These are phyloP conservation scores for Trypanosomatidae sp. DNA, from an alignment of 208 protist species.

Conservation along the genomic window DNA sequence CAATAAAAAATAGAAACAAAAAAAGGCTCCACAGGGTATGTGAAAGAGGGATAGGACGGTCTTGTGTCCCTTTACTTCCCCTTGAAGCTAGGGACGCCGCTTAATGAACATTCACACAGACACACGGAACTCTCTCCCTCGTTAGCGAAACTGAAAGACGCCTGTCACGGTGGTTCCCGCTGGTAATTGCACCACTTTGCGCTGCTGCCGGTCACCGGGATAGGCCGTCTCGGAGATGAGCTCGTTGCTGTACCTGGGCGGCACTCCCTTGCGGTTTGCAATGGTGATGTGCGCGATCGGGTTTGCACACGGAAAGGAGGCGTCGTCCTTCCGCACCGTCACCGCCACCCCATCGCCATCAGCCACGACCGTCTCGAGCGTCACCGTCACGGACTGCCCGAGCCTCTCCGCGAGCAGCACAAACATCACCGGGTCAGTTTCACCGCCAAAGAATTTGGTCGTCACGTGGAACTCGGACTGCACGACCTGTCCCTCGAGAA, in stretches of 20 bases:
- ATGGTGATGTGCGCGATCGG: constrained; percentile 57
- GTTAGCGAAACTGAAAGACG: constrained; percentile 27
- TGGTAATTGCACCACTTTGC: constrained; percentile 14
- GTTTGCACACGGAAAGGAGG: constrained; percentile 46
- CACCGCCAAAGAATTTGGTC: constrained; percentile 43
- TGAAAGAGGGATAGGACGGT: no score
- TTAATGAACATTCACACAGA: no score
- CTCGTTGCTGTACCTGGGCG: constrained; percentile 65
- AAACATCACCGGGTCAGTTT: constrained; percentile 35
- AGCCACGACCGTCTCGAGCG: constrained; percentile 33
- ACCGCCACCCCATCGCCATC: constrained; percentile 45
- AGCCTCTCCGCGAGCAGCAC: constrained; percentile 26
- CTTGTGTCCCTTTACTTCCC: no score
- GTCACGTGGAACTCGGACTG: constrained; percentile 46
- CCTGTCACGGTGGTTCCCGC: constrained; percentile 15
- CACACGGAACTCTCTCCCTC: no score
- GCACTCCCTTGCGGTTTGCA: constrained; percentile 41
- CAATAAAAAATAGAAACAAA: no score
- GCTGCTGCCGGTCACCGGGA: constrained; percentile 9
- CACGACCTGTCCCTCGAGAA: constrained; percentile 15
- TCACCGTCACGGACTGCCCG: constrained; percentile 32
- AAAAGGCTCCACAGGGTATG: no score
- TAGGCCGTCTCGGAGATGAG: constrained; percentile 29
- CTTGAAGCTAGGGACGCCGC: no score
- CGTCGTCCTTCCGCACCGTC: constrained; percentile 23